phyloP scores from a whole-genome alignment of 1,139 yeast genomes.

The Pichia sp. region DNA sequence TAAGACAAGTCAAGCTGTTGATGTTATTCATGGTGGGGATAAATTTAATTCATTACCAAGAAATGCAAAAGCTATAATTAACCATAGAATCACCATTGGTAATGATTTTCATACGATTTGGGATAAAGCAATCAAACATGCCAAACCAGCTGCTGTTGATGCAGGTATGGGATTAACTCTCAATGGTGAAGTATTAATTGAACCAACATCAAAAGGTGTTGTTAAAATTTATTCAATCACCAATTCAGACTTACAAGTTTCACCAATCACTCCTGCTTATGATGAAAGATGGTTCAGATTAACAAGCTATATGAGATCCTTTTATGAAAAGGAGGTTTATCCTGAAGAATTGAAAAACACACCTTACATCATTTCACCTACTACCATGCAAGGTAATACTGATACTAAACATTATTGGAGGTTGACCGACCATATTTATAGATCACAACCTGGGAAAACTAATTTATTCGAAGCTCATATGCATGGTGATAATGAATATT shows the following conservation, averaged over 20 bases:
- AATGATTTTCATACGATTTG: slow-evolving; percentile 33
- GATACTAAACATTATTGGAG: slow-evolving; percentile 77
- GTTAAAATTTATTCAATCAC: slow-evolving; percentile 35
- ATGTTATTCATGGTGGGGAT: slow-evolving; percentile 52
- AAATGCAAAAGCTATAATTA: slow-evolving; percentile 40
- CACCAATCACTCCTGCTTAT: slow-evolving; percentile 40
- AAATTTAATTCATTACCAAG: slow-evolving; percentile 55
- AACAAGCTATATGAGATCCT: slow-evolving; percentile 40
- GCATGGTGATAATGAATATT: slow-evolving; percentile 60
- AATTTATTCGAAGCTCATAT: slow-evolving; percentile 20
- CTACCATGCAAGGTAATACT: slow-evolving; percentile 71
- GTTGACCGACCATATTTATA: slow-evolving; percentile 61
- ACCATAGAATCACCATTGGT: slow-evolving; percentile 41
- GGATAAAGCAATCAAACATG: slow-evolving; percentile 23
- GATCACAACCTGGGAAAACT: slow-evolving; percentile 41
- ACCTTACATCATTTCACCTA: slow-evolving; percentile 47
- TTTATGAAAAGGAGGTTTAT: slow-evolving; percentile 41
- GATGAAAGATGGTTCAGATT: slow-evolving; percentile 39
- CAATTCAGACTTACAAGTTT: slow-evolving; percentile 19
- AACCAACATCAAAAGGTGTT: slow-evolving; percentile 37
- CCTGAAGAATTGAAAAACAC: slow-evolving; percentile 39
- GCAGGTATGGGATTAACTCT: slow-evolving; percentile 40
- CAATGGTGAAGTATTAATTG: slow-evolving; percentile 30
- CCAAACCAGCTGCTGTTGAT: slow-evolving; percentile 37
- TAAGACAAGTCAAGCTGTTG: slow-evolving; percentile 55